These are phyloP conservation scores for Pugionium dolabratum DNA, from an alignment of 345 rosid species.

Conservation along the genomic window DNA sequence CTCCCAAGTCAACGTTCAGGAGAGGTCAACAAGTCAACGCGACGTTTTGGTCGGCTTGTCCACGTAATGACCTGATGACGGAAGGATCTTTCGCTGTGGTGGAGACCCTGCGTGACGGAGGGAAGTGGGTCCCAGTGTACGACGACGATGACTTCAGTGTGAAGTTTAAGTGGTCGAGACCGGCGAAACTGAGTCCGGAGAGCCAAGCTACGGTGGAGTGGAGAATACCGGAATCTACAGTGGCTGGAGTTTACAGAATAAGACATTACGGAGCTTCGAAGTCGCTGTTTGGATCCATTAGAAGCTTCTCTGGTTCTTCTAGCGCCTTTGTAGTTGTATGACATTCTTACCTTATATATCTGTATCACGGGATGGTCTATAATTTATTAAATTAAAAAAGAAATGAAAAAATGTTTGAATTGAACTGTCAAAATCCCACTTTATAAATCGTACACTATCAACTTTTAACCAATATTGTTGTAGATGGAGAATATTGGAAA, in stretches of 20 bases:
- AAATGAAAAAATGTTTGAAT: no score
- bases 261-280: constrained; percentile 87
- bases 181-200: constrained; percentile 55
- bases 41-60: constrained; percentile 89
- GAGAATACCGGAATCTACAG: constrained; percentile 64
- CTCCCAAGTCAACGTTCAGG: constrained; percentile 59
- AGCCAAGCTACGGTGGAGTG: constrained; percentile 76
- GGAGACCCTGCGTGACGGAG: constrained; percentile 58
- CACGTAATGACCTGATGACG: constrained; percentile 84
- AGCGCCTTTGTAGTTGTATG: constrained; percentile 72
- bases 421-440: no score
- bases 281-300: constrained; percentile 58
- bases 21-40: constrained; percentile 58
- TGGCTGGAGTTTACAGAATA: constrained; percentile 68
- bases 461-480: no score
- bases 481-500: no score
- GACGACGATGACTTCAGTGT: constrained; percentile 91
- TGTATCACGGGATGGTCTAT: no score
- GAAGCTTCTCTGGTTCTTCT: constrained; percentile 76
- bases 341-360: not conserved
- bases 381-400: no score
- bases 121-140: constrained; percentile 66
- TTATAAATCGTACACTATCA: no score
- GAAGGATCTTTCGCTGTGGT: constrained; percentile 87
- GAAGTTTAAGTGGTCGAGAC: constrained; percentile 82